A percentile compares a stretch with the other conserved stretches of the same genome.
Conservation (phyloP, 2,329 filamentous ascomycete genomes). For the Endothia cerciana region DNA sequence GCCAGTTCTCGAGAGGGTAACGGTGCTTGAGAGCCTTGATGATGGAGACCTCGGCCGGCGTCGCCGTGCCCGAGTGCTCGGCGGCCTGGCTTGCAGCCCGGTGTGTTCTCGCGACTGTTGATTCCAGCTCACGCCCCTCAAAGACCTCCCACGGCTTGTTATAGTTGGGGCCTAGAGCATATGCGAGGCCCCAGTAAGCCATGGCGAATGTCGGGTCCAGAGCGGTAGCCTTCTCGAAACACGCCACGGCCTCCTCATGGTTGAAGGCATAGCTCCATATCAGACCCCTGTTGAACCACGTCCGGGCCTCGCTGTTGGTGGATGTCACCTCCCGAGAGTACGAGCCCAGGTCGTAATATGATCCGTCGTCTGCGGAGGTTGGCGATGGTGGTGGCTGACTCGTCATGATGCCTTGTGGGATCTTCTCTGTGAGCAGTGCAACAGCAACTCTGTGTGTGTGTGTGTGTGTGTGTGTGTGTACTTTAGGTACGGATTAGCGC, state of each 20-base stretch:
- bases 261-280: conserved; percentile 78
- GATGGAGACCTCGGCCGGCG: conserved; percentile 63
- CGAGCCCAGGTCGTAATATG: conserved; percentile 66
- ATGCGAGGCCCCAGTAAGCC: conserved; percentile 73
- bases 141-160: conserved; percentile 79
- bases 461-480: too few relatives aligned
- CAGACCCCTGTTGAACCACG: conserved; percentile 74
- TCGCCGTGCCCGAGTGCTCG: conserved; percentile 36
- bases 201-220: conserved; percentile 61
- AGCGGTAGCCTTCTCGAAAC: conserved; percentile 64
- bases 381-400: conserved; percentile 9
- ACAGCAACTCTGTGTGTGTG: too few relatives aligned
- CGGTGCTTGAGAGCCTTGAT: conserved; percentile 64
- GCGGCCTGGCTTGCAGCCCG: conserved; percentile 37
- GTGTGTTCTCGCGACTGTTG: conserved; percentile 46
- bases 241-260: conserved; percentile 69
- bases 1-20: conserved; percentile 51
- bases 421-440: neutral
- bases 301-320: conserved; percentile 53
- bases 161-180: conserved; percentile 73
- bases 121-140: conserved; percentile 61
- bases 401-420: neutral
- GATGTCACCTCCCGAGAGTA: conserved; percentile 62
- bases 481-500: too few relatives aligned
- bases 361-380: conserved; percentile 27